phyloP scores from a whole-genome alignment of 1,284 basidiomycete species.

The Cystobasidium sp. region DNA sequence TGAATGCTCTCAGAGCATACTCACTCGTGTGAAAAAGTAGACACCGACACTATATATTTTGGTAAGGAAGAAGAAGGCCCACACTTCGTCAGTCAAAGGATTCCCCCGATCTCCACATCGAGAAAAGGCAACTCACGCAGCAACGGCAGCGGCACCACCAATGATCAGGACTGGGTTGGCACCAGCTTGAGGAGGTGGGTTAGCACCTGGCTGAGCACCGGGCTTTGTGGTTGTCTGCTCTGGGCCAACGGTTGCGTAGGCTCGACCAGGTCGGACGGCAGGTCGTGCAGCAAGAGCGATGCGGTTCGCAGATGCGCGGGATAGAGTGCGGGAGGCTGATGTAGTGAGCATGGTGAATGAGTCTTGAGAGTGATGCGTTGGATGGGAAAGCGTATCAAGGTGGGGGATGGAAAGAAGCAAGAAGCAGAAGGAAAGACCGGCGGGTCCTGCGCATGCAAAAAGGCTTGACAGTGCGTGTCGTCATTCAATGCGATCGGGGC shows the following conservation, averaged over 20 bases:
- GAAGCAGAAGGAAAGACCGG: too few relatives aligned
- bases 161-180: slow-evolving; percentile 17
- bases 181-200: slow-evolving; percentile 13
- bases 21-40: slow-evolving; percentile 42
- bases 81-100: background rate
- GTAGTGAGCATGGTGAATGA: slow-evolving; percentile 30
- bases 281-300: slow-evolving; percentile 16
- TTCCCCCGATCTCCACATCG: slow-evolving; percentile 14
- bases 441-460: too few relatives aligned
- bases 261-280: slow-evolving; percentile 7
- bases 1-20: background rate
- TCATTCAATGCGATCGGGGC: background rate
- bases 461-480: background rate
- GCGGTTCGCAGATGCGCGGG: slow-evolving; percentile 12
- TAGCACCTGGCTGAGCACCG: slow-evolving; percentile 19
- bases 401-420: background rate
- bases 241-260: slow-evolving; percentile 13
- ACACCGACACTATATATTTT: slow-evolving; percentile 25
- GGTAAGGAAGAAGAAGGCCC: background rate
- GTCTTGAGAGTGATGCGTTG: background rate
- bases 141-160: slow-evolving; percentile 34
- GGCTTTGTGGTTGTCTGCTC: slow-evolving; percentile 22
- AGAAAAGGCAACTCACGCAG: slow-evolving; percentile 17
- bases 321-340: slow-evolving; percentile 27
- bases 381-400: background rate